Conservation (phyloP, 257 asterid genomes). For the Scutellaria barbata region DNA sequence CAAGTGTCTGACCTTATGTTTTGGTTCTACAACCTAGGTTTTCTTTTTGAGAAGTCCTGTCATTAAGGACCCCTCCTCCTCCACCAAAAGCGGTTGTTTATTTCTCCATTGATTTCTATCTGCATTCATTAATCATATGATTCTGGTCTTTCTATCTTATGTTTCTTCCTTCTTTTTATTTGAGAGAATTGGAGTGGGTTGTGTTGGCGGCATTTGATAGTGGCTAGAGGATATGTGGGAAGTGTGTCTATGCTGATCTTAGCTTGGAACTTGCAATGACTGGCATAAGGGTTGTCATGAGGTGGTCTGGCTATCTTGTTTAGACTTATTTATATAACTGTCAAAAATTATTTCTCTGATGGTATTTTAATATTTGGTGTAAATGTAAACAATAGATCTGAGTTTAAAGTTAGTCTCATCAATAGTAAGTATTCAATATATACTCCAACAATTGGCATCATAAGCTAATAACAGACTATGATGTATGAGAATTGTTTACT, state of each 20-base stretch:
- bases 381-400: not conserved
- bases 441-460: not conserved
- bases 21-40: not conserved
- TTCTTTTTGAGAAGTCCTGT: not conserved
- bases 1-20: conserved; percentile 5
- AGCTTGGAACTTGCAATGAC: not conserved
- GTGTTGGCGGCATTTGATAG: not conserved
- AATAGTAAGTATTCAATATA: not conserved
- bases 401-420: not conserved
- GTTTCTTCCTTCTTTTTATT: not conserved
- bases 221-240: not conserved
- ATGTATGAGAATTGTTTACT: not conserved
- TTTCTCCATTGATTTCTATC: not conserved
- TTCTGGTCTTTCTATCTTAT: not conserved
- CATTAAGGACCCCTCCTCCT: not conserved
- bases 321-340: not conserved
- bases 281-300: not conserved
- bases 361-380: not conserved
- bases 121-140: not conserved
- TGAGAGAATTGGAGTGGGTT: not conserved
- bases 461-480: not conserved
- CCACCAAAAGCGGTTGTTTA: not conserved
- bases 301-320: not conserved
- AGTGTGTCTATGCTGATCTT: not conserved
- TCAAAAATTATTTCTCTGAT: not conserved